Percentiles rank a stretch among this genome's conserved stretches.
Conservation (phyloP, 2,329 filamentous ascomycete species). For the Cordyceps cicadae region DNA sequence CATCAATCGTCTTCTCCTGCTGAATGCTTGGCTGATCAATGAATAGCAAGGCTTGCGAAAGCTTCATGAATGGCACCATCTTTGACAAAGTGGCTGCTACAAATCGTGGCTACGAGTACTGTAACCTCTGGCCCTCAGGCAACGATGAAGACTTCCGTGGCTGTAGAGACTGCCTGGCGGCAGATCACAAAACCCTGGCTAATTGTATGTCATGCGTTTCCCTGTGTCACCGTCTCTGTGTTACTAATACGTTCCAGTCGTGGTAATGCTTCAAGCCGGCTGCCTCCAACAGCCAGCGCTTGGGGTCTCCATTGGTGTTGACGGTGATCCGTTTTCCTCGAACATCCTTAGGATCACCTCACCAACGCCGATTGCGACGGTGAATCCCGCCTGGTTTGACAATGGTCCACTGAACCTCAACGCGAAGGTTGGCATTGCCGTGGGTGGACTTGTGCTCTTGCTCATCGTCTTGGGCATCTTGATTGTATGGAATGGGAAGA, state of each 20-base stretch:
- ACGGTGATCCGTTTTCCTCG: slow-evolving; percentile 45
- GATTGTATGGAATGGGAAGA: slow-evolving; percentile 49
- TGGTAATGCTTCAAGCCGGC: slow-evolving; percentile 45
- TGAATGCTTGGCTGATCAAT: slow-evolving; percentile 18
- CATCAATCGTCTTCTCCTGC: not conserved
- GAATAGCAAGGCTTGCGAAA: slow-evolving; percentile 43
- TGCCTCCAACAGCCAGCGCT: slow-evolving; percentile 43
- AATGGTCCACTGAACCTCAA: slow-evolving; percentile 42
- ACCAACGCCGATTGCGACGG: slow-evolving; percentile 33
- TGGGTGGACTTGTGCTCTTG: slow-evolving; percentile 40
- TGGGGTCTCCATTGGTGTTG: slow-evolving; percentile 40
- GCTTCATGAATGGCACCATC: slow-evolving; percentile 37
- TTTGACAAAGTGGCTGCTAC: slow-evolving; percentile 41
- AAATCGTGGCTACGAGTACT: slow-evolving; percentile 44
- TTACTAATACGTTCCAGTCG: slow-evolving; percentile 28
- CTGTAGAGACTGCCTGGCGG: slow-evolving; percentile 41
- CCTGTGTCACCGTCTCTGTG: not conserved
- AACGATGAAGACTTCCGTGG: slow-evolving; percentile 27
- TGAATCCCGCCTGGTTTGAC: slow-evolving; percentile 33
- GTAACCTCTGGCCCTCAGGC: slow-evolving; percentile 36
- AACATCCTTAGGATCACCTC: slow-evolving; percentile 40
- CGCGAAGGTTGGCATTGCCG: slow-evolving; percentile 50
- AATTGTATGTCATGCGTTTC: slow-evolving; percentile 39
- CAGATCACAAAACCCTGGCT: slow-evolving; percentile 33
- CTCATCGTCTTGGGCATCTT: slow-evolving; percentile 41